Evolutionary conservation across 805 yeast species (phyloP).

Genomic region (Metschnikowia amazonensis): DNA sequence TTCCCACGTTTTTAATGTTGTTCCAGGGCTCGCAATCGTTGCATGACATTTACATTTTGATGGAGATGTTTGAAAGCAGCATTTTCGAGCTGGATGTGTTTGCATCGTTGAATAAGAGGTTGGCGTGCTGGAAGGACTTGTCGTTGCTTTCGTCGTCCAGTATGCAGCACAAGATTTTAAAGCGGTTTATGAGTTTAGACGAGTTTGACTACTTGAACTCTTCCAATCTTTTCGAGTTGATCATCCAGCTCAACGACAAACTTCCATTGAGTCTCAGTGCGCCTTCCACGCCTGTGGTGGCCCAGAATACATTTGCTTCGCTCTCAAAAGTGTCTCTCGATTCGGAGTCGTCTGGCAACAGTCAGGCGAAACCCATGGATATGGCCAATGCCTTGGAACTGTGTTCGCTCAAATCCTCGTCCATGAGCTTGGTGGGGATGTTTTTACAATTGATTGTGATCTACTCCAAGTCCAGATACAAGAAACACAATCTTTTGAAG

Average conservation of each 20-base stretch:
- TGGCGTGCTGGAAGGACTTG: conserved; percentile 28
- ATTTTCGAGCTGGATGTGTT: conserved; percentile 29
- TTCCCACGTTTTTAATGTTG: conserved; percentile 33
- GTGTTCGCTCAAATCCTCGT: conserved; percentile 22
- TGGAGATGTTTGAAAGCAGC: conserved; percentile 33
- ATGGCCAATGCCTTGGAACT: conserved; percentile 8
- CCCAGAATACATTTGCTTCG: conserved; percentile 12
- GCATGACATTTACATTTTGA: conserved; percentile 26
- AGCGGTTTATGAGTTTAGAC: conserved; percentile 21
- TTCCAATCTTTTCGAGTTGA: conserved; percentile 29
- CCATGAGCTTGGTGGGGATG: conserved; percentile 28
- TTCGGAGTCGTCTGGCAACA: conserved; percentile 1
- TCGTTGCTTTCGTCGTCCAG: conserved; percentile 19
- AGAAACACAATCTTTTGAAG: conserved; percentile 26
- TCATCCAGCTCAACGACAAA: conserved; percentile 38
- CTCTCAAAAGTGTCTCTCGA: conserved; percentile 11
- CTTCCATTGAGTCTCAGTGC: conserved; percentile 43
- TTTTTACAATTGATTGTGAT: conserved; percentile 34
- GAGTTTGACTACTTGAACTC: conserved; percentile 36
- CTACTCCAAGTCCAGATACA: conserved; percentile 34
- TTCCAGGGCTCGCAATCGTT: conserved; percentile 25
- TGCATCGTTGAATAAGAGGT: conserved; percentile 23
- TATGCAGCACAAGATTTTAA: conserved; percentile 22
- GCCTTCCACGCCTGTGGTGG: conserved; percentile 38
- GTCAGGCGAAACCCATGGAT: neutral